phyloP scores from a whole-genome alignment of 2,329 filamentous ascomycete genomes.

The Colletotrichum acutatum region DNA sequence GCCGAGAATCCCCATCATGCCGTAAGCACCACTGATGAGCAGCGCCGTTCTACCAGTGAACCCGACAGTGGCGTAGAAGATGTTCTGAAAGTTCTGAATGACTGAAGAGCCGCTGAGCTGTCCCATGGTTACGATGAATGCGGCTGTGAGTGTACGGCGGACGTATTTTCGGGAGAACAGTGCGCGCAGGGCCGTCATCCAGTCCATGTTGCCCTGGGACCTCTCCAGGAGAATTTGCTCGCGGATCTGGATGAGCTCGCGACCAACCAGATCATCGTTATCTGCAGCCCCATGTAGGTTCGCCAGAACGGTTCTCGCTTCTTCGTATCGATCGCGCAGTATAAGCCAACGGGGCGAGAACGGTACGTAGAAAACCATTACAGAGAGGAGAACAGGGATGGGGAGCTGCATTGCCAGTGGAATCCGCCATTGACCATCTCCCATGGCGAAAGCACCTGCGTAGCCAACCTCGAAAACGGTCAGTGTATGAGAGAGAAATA shows the following conservation, averaged over 20 bases:
- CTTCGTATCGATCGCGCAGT: constrained; percentile 38
- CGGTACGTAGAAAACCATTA: constrained; percentile 39
- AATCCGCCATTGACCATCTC: constrained; percentile 47
- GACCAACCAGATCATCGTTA: background rate
- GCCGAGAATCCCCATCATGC: constrained; percentile 45
- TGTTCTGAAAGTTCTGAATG: constrained; percentile 47
- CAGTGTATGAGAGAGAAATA: background rate
- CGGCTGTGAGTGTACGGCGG: constrained; percentile 41
- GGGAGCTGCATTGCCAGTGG: constrained; percentile 47
- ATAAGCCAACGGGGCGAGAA: constrained; percentile 42
- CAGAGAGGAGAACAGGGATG: constrained; percentile 35
- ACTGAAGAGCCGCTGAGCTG: constrained; percentile 40
- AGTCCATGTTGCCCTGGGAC: background rate
- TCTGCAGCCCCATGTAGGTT: background rate
- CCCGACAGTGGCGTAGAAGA: constrained; percentile 55
- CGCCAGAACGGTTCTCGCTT: constrained; percentile 39
- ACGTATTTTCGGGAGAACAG: constrained; percentile 44
- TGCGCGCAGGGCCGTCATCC: background rate
- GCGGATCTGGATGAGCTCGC: background rate
- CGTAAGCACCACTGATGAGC: constrained; percentile 58
- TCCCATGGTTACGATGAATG: constrained; percentile 45
- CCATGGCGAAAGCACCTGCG: constrained; percentile 44
- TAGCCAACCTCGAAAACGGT: constrained; percentile 41
- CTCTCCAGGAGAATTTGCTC: background rate
- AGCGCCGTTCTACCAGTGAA: constrained; percentile 59